Evolutionary conservation across 768 basidiomycete species (phyloP).

Genomic region (Hemileccinum impolitum): DNA sequence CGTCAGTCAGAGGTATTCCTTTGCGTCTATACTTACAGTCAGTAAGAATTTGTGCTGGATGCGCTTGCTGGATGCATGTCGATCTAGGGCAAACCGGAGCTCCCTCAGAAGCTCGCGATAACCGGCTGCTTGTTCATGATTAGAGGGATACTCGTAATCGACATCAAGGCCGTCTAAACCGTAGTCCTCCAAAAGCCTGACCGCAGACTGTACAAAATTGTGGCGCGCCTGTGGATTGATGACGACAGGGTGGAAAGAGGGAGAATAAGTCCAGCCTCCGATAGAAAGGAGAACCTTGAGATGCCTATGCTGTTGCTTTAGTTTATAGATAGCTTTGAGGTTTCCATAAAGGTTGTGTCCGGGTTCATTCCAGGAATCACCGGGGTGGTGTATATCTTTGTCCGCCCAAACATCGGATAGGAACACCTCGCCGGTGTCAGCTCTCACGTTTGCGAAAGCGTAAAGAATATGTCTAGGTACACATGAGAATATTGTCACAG

Average conservation of each 20-base stretch:
- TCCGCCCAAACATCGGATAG: slow-evolving; percentile 94
- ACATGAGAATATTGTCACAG: slow-evolving; percentile 4
- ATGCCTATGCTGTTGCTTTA: slow-evolving; percentile 84
- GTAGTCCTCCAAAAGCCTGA: slow-evolving; percentile 83
- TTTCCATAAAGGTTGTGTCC: slow-evolving; percentile 95
- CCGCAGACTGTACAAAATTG: slow-evolving; percentile 77
- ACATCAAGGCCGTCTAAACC: slow-evolving; percentile 91
- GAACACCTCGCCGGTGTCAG: slow-evolving; percentile 81
- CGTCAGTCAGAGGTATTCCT: not conserved
- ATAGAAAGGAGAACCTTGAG: slow-evolving; percentile 84
- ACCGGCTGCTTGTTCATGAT: slow-evolving; percentile 72
- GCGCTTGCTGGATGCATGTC: slow-evolving; percentile 62
- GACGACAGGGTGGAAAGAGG: slow-evolving; percentile 82
- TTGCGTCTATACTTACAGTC: slow-evolving; percentile 50
- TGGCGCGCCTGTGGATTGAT: slow-evolving; percentile 56
- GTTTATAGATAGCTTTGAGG: slow-evolving; percentile 86
- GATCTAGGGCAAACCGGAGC: slow-evolving; percentile 71
- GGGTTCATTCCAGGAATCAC: slow-evolving; percentile 90
- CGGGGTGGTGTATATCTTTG: slow-evolving; percentile 94
- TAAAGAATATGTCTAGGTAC: slow-evolving; percentile 76
- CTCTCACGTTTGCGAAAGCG: slow-evolving; percentile 86
- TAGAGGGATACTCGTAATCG: slow-evolving; percentile 90
- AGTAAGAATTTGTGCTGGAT: slow-evolving; percentile 64
- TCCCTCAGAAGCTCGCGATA: slow-evolving; percentile 82
- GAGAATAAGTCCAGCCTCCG: slow-evolving; percentile 94